Conservation (phyloP, 2,329 filamentous ascomycete genomes). For the Pezicula radicicola region DNA sequence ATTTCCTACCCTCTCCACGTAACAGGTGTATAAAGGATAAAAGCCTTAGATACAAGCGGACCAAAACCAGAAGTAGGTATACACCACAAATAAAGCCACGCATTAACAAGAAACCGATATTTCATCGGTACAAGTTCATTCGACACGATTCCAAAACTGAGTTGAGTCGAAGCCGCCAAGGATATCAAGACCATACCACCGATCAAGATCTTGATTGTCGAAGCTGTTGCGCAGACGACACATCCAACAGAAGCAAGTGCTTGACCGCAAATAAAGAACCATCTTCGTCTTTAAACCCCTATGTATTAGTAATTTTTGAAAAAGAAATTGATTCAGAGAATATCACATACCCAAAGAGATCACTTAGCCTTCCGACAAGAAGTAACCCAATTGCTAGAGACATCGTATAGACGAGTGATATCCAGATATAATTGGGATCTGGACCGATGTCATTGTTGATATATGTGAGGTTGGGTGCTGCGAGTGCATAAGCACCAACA, state of each 20-base stretch:
- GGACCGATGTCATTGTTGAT: slow-evolving; percentile 28
- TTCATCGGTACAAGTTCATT: slow-evolving; percentile 36
- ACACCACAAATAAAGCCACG: no score
- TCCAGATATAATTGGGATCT: slow-evolving; percentile 21
- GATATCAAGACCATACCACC: slow-evolving; percentile 33
- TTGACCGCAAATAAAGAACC: slow-evolving; percentile 25
- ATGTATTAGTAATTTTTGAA: not conserved
- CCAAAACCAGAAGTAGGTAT: no score
- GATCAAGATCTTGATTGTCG: slow-evolving; percentile 33
- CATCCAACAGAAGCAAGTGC: slow-evolving; percentile 31
- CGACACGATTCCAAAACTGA: slow-evolving; percentile 34
- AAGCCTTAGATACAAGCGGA: no score
- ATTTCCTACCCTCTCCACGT: no score
- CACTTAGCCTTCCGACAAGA: slow-evolving; percentile 28
- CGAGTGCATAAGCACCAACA: slow-evolving; percentile 23
- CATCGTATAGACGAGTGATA: slow-evolving; percentile 24
- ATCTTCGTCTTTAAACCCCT: slow-evolving; percentile 17
- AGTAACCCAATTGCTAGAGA: slow-evolving; percentile 21
- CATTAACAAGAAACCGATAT: no score
- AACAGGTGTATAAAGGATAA: no score
- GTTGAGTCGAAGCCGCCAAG: slow-evolving; percentile 32
- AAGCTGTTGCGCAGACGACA: slow-evolving; percentile 33
- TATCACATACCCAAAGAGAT: slow-evolving; percentile 27
- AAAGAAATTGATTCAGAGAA: no score
- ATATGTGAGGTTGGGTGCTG: slow-evolving; percentile 7